A percentile compares a stretch with the other conserved stretches of the same genome.
These are phyloP conservation scores for Solanum habrochaites DNA, from an alignment of 257 asterid species.

Conservation along the genomic window DNA sequence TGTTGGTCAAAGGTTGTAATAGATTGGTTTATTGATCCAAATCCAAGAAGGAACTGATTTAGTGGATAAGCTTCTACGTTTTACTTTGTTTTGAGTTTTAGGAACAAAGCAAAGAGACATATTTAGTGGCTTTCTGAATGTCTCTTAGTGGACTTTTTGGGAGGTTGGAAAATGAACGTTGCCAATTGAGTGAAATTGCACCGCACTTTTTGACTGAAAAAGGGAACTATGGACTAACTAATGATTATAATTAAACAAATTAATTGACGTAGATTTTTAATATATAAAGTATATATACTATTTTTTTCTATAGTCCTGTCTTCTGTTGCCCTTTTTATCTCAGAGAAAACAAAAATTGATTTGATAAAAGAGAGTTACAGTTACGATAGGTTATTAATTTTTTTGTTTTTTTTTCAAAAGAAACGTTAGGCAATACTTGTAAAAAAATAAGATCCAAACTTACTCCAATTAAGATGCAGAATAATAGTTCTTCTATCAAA, in stretches of 20 bases:
- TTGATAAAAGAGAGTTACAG: not conserved
- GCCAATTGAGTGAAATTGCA: conserved; percentile 1
- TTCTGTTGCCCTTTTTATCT: not conserved
- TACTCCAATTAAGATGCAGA: not conserved
- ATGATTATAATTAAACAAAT: not conserved
- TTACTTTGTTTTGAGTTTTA: conserved; percentile 1
- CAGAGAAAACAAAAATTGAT: not conserved
- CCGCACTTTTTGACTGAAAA: conserved; percentile 1
- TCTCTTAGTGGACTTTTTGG: conserved; percentile 9
- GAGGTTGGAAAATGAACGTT: not conserved
- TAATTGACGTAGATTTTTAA: not conserved
- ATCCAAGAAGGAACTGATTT: not conserved
- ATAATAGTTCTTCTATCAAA: not conserved
- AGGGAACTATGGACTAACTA: not conserved
- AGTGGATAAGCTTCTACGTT: not conserved
- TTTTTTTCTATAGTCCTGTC: not conserved
- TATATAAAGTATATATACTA: not conserved
- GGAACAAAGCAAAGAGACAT: conserved; percentile 11
- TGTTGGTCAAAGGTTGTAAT: conserved; percentile 21
- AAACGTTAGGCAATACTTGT: not conserved
- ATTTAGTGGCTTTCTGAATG: not conserved
- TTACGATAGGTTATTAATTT: not conserved
- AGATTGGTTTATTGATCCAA: conserved; percentile 10
- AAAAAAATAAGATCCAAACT: not conserved
- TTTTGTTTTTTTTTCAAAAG: not conserved